phyloP scores from a whole-genome alignment of 2,329 filamentous ascomycete genomes.

The Phyllosticta capitalensis region DNA sequence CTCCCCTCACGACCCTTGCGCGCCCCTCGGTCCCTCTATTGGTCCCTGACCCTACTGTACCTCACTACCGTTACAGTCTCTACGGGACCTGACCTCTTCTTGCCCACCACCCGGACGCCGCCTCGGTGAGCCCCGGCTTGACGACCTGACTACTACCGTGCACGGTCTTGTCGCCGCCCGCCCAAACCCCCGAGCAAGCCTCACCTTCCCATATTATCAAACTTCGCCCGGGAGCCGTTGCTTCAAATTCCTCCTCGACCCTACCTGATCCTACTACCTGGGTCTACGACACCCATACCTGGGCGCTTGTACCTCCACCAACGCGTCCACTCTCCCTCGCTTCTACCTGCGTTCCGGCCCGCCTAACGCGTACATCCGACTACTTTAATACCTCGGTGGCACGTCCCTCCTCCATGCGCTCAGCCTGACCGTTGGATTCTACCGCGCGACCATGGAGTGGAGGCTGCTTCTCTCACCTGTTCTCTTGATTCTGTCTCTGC shows the following conservation, averaged over 20 bases:
- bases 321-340: not conserved
- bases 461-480: not conserved
- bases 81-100: not conserved
- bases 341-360: not conserved
- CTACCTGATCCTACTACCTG: not conserved
- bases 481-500: not conserved
- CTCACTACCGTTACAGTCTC: not conserved
- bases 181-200: not conserved
- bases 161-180: not conserved
- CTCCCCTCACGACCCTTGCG: not conserved
- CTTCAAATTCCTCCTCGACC: not conserved
- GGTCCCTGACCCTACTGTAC: not conserved
- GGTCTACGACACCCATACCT: not conserved
- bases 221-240: not conserved
- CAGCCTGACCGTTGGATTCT: not conserved
- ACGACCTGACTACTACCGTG: not conserved
- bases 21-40: not conserved
- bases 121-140: not conserved
- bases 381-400: not conserved
- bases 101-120: not conserved
- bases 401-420: not conserved
- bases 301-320: not conserved
- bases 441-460: not conserved
- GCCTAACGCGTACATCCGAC: not conserved
- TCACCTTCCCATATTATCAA: not conserved